A percentile compares a stretch with the other conserved stretches of the same genome.
These are phyloP conservation scores for Citrullus colocynthis DNA, from an alignment of 306 rosid species.

Conservation along the genomic window DNA sequence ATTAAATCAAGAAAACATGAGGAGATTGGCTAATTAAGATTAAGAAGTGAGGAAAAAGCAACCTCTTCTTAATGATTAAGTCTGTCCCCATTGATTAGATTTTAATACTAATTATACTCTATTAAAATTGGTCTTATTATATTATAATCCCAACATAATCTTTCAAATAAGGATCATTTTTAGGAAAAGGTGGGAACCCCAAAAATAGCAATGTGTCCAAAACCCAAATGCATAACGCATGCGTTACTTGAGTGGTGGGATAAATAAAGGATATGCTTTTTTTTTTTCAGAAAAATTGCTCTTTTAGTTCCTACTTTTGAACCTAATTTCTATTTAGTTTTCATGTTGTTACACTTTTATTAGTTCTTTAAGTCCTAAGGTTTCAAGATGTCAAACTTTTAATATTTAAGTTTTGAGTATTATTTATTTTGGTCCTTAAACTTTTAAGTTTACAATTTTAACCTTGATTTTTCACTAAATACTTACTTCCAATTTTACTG, in stretches of 20 bases:
- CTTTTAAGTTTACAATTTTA: too few species aligned
- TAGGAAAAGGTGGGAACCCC: not conserved
- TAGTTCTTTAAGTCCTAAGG: too few species aligned
- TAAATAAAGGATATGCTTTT: not conserved
- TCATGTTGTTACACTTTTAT: too few species aligned
- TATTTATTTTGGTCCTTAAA: too few species aligned
- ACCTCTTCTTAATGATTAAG: not conserved
- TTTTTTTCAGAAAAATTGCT: not conserved
- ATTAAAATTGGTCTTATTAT: not conserved
- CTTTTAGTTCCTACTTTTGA: too few species aligned
- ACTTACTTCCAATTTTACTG: too few species aligned
- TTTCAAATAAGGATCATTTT: not conserved
- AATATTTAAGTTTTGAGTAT: too few species aligned
- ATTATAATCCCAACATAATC: not conserved
- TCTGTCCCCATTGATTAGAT: not conserved
- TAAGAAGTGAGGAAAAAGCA: not conserved
- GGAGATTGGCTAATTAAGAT: not conserved
- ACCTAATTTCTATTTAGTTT: too few species aligned
- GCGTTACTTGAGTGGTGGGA: not conserved
- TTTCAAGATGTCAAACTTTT: too few species aligned
- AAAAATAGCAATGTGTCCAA: not conserved
- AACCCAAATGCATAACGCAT: not conserved
- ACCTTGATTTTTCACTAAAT: too few species aligned
- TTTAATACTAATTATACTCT: not conserved
- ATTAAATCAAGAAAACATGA: not conserved